phyloP scores from a whole-genome alignment of 371 early-diverging fungal genomes.

The Mucor velutinosus region DNA sequence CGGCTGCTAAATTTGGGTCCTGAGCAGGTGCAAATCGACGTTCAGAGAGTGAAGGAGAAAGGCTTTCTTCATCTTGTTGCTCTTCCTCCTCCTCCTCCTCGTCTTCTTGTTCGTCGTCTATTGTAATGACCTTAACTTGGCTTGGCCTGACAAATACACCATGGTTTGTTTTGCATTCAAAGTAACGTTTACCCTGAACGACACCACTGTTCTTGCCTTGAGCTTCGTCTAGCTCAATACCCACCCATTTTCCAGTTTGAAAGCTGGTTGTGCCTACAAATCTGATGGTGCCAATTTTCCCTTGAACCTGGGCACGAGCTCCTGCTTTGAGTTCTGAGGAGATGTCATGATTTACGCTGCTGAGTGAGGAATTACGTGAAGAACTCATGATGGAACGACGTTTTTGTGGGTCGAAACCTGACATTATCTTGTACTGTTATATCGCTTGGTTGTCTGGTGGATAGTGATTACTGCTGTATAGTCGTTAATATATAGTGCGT shows the following conservation, averaged over 20 bases:
- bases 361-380: conserved; percentile 23
- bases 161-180: conserved; percentile 64
- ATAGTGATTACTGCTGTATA: not conserved
- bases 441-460: not conserved
- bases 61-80: not conserved
- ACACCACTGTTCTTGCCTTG: conserved; percentile 76
- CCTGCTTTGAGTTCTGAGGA: conserved; percentile 50
- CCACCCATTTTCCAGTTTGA: conserved; percentile 73
- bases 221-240: conserved; percentile 67
- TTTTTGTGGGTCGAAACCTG: conserved; percentile 23
- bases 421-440: conserved; percentile 11
- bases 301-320: conserved; percentile 64
- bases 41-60: conserved; percentile 6
- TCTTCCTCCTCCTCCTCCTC: not conserved
- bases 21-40: conserved; percentile 32
- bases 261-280: conserved; percentile 68
- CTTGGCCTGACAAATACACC: conserved; percentile 78
- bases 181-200: conserved; percentile 74
- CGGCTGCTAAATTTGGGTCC: conserved; percentile 28
- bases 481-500: not conserved
- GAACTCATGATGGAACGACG: conserved; percentile 14
- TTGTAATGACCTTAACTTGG: conserved; percentile 53
- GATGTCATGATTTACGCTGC: conserved; percentile 18
- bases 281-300: conserved; percentile 62
- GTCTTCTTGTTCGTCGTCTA: not conserved